These are phyloP conservation scores for Yamadazyma blattariae DNA, from an alignment of 1,139 yeast genomes.

Conservation along the genomic window DNA sequence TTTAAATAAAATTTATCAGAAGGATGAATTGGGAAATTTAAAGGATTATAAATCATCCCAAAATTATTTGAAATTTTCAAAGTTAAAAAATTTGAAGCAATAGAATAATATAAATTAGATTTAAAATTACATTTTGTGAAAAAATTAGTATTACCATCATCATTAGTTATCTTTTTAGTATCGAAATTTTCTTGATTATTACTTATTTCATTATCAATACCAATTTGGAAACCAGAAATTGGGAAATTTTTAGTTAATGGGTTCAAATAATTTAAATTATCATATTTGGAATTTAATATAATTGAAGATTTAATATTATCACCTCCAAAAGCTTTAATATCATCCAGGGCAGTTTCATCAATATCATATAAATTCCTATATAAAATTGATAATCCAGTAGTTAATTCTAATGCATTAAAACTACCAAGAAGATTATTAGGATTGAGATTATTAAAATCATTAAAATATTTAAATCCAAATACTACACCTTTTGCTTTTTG, in stretches of 20 bases:
- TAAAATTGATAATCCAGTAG: conserved; percentile 39
- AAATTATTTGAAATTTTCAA: conserved; percentile 17
- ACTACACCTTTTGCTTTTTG: conserved; percentile 37
- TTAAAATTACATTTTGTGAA: conserved; percentile 27
- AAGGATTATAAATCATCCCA: conserved; percentile 34
- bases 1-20: conserved; percentile 52
- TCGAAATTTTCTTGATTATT: conserved; percentile 30
- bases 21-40: conserved; percentile 29
- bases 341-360: conserved; percentile 34
- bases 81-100: conserved; percentile 32
- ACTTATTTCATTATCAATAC: conserved; percentile 27
- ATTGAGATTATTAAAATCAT: conserved; percentile 1
- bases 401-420: conserved; percentile 12
- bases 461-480: conserved; percentile 40
- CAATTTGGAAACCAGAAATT: conserved; percentile 22
- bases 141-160: conserved; percentile 11
- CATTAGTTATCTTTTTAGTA: conserved; percentile 8
- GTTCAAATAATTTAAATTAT: conserved; percentile 23
- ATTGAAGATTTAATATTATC: conserved; percentile 38
- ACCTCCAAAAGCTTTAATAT: conserved; percentile 28
- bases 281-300: conserved; percentile 24
- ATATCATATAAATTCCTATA: conserved; percentile 43
- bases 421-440: neutral
- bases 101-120: conserved; percentile 35
- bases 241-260: conserved; percentile 30